Evolutionary conservation across 179 eudicot genomes (phyloP).

Genomic region (Spergularia azorica): DNA sequence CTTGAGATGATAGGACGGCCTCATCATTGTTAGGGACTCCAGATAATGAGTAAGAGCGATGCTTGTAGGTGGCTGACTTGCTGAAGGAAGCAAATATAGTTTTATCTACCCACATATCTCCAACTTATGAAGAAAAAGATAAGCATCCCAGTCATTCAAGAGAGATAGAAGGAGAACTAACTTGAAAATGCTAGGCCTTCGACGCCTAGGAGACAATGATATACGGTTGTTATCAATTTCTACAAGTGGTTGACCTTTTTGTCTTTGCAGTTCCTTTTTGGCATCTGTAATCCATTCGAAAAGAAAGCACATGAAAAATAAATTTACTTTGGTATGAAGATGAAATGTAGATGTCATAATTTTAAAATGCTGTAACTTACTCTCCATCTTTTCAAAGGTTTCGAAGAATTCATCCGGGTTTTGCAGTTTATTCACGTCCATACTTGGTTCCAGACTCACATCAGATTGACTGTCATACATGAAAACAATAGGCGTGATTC

Average conservation of each 20-base stretch:
- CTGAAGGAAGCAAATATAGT: slow-evolving; percentile 34
- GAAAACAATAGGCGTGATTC: neutral
- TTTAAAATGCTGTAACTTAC: slow-evolving; percentile 37
- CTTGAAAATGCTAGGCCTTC: slow-evolving; percentile 67
- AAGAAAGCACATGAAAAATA: slow-evolving; percentile 2
- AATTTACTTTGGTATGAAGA: neutral
- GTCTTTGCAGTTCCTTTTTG: slow-evolving; percentile 52
- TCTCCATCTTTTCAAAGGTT: slow-evolving; percentile 59
- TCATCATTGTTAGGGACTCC: slow-evolving; percentile 35
- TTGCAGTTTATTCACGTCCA: slow-evolving; percentile 43
- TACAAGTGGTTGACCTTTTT: slow-evolving; percentile 39
- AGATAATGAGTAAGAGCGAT: slow-evolving; percentile 35
- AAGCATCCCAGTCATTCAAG: neutral
- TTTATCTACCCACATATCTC: slow-evolving; percentile 2
- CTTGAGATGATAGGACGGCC: slow-evolving; percentile 45
- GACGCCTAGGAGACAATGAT: slow-evolving; percentile 37
- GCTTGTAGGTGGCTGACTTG: slow-evolving; percentile 55
- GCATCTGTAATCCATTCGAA: slow-evolving; percentile 47
- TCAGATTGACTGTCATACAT: slow-evolving; percentile 50
- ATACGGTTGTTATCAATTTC: slow-evolving; percentile 35
- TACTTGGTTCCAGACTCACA: slow-evolving; percentile 35
- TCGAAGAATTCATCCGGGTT: slow-evolving; percentile 68
- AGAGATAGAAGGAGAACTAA: slow-evolving; percentile 27
- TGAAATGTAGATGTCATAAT: neutral
- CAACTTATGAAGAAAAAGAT: neutral